Evolutionary conservation across 768 basidiomycete species (phyloP).

Genomic region (Punctularia strigosozonata): DNA sequence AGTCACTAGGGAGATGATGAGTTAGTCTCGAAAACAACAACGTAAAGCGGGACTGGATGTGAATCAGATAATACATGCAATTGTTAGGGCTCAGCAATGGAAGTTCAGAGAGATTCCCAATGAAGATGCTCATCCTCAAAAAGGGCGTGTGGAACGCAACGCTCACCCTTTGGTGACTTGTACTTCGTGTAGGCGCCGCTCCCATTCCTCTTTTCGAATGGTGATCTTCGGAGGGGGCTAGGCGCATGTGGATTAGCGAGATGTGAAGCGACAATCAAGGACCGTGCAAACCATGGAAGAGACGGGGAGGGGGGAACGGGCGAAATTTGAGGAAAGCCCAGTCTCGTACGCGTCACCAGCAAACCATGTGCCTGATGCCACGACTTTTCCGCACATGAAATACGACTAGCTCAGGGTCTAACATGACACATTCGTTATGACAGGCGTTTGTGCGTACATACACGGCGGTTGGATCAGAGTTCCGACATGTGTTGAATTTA

Average conservation of each 20-base stretch:
- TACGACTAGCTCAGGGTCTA: too few relatives aligned
- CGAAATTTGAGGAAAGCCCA: background rate
- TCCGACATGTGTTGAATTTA: too few relatives aligned
- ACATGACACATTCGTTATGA: too few relatives aligned
- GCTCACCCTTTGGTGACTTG: conserved; percentile 86
- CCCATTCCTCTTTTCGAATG: conserved; percentile 81
- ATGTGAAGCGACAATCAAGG: conserved; percentile 2
- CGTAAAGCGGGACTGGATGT: conserved; percentile 16
- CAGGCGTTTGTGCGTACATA: too few relatives aligned
- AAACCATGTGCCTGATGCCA: too few relatives aligned
- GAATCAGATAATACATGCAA: conserved; percentile 88
- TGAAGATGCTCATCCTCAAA: conserved; percentile 54
- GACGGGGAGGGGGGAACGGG: background rate
- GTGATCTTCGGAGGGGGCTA: conserved; percentile 37
- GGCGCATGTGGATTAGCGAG: background rate
- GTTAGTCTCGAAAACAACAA: conserved; percentile 1
- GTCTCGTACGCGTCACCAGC: too few relatives aligned
- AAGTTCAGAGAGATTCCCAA: conserved; percentile 99
- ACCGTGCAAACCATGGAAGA: conserved; percentile 20
- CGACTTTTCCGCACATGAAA: too few relatives aligned
- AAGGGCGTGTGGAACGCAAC: conserved; percentile 6
- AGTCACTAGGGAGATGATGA: conserved; percentile 45
- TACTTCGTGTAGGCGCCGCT: conserved; percentile 69
- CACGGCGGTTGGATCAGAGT: too few relatives aligned
- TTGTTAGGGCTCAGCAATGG: conserved; percentile 47